phyloP scores from a whole-genome alignment of 495 filamentous ascomycete species.

The Talaromyces trachyspermus region DNA sequence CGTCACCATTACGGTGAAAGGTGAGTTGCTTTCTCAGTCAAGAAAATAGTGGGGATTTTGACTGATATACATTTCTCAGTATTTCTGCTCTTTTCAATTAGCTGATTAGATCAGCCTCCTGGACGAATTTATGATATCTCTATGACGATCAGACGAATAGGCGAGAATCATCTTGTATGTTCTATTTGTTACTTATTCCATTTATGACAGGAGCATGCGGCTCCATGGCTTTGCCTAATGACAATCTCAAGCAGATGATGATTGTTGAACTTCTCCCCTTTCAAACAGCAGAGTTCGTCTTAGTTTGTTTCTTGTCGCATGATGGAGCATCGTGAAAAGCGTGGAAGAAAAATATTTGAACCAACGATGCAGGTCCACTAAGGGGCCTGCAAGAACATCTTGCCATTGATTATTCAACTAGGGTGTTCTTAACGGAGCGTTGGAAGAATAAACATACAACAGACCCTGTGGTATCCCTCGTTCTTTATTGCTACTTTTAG shows the following conservation, averaged over 20 bases:
- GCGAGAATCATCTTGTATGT: background rate
- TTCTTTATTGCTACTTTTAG: constrained; percentile 24
- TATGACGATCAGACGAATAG: background rate
- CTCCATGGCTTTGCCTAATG: no score
- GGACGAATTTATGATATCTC: constrained; percentile 3
- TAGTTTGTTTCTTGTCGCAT: no score
- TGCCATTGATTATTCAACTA: constrained; percentile 36
- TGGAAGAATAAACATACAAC: constrained; percentile 52
- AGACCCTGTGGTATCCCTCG: constrained; percentile 12
- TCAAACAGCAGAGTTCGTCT: no score
- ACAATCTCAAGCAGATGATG: constrained; percentile 2
- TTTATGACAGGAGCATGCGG: no score
- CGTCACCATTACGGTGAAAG: constrained; percentile 86
- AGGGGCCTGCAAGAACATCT: constrained; percentile 58
- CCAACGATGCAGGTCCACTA: constrained; percentile 62
- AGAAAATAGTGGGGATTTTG: no score
- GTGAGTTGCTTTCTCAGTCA: no score
- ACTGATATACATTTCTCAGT: constrained; percentile 45
- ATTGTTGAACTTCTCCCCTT: no score
- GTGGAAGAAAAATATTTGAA: no score
- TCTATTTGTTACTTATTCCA: constrained; percentile 6
- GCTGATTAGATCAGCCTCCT: constrained; percentile 25
- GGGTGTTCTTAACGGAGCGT: constrained; percentile 64
- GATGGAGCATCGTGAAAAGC: no score
- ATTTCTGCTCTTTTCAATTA: constrained; percentile 79